Base-by-base conservation (phyloP, 129 eudicot species). In the Pseudognaphalium luteoalbum region DNA sequence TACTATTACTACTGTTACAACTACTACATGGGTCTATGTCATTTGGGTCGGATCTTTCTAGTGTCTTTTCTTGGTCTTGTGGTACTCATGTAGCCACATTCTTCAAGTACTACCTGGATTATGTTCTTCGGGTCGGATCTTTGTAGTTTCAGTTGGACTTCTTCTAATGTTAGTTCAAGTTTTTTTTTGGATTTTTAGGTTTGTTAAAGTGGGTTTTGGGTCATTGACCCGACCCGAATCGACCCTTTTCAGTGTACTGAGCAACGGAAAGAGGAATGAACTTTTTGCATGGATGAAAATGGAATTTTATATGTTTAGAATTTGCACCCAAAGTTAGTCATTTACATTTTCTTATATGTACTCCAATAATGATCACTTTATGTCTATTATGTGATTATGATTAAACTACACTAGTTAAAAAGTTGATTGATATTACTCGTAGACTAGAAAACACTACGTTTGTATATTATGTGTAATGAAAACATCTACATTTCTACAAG, bases 11-110 rank as follows among this genome's bases (percentile, higher is more conserved):
- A 59, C 78, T 25, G 28, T 25, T 25, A 25, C 28, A 25, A 78
- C 71, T 6, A 56, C 78, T n/a, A 59, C 78, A 35, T 81, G 85
- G 85, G 84, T 91, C 71, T 91, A 81, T 78, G 87, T 88, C 30
- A 59, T 88, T 35, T 81, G 85, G 86, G 83, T 83, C 66, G 86
- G 84, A 62, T 35, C 83, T 70, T 80, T 56, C 17, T 75, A 83
- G 78, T 58, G 47, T 44, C 21, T 28, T 12, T 9, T 22, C 51
- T 61, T 17, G 64, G 54, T 33, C 7, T 1, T 72, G 25, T 57
- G 25, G 61, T n/a, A 56, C 21, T 17, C 21, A 2, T 56, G 11
- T 19, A 57, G 69, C 22, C 35, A 42, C 20, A 81, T 32, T 59
- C 57, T 17, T 37, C 71, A 41, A 59, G 58, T 29, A 56, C 29